Base-by-base conservation (phyloP, 106 monocot genomes). In the Acorus calamus region DNA sequence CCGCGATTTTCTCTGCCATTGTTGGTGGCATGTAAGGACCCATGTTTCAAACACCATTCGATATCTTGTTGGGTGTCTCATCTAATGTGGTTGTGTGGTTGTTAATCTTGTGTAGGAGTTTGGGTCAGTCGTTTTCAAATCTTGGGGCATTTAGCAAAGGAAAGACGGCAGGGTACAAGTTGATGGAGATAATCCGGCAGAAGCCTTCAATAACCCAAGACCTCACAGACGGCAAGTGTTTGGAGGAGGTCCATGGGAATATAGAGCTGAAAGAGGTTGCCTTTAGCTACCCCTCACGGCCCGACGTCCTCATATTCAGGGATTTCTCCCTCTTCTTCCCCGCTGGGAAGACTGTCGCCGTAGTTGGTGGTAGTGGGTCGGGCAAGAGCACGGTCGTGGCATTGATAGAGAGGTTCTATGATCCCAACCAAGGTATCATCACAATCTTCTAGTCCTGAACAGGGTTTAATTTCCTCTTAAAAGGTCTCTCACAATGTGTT, bases 1-100 rank as follows among this genome's bases (percentile, higher is more conserved):
- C 96, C 14, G 96, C 96, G 13, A 98, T 98, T 44, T 98, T 98
- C 57, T 98, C 96, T 66, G 96, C 96, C 46, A 98, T 98, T 76
- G 91, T 98, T 59, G 96, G 96, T 81, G 96, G 96, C 75, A 88
- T 98, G 96, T 98, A 73, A 82, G 87, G 76, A 50, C 4, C 64
- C 65, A 11, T 56, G 57, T 3, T 52, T 66, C 42, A 52, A 47
- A n/a, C 11, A 48, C 7, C 41, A 4, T 61, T 44, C n/a, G n/a
- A n/a, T n/a, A n/a, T n/a, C n/a, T n/a, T n/a, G n/a, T n/a, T 12
- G 4, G 12, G 46, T n/a, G 6, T 51, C 42, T 53, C 11, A 49
- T 41, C 14, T 57, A 4, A 4, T 56, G 46, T n/a, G 50, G 6
- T 69, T 13, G 55, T 44, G 44, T 6, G 41, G 45, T n/a, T 63